Evolutionary conservation across 129 eudicot species (phyloP).

Genomic region (Tanacetum coccineum): DNA sequence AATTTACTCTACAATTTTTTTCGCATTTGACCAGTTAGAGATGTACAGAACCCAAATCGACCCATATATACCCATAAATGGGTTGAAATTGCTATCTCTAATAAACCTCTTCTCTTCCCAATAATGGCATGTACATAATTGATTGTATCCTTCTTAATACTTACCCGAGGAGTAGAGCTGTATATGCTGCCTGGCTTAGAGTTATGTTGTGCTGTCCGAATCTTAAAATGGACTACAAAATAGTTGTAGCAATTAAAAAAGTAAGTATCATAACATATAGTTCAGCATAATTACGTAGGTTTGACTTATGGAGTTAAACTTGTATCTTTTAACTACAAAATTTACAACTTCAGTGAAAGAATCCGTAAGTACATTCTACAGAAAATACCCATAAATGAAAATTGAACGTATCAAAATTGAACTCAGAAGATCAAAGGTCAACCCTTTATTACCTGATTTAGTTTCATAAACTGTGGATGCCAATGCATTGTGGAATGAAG

Average conservation of each 20-base stretch:
- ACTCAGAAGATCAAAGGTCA: not conserved
- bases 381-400: not conserved
- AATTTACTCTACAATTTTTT: too few species aligned
- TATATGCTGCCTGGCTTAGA: constrained; percentile 21
- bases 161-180: constrained; percentile 30
- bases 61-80: not conserved
- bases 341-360: not conserved
- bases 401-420: not conserved
- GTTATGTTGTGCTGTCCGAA: constrained; percentile 23
- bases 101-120: not conserved
- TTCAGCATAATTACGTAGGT: not conserved
- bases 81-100: not conserved
- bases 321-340: not conserved
- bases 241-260: constrained; percentile 19
- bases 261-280: not conserved
- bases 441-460: constrained; percentile 31
- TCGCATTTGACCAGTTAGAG: not conserved
- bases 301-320: constrained; percentile 8
- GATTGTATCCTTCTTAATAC: not conserved
- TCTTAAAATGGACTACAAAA: constrained; percentile 28
- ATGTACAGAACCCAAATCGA: not conserved
- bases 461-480: constrained; percentile 26
- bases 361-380: not conserved
- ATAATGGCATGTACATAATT: not conserved
- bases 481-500: constrained; percentile 15